phyloP scores from a whole-genome alignment of 164 flowering plant species.

The Kalanchoe fedtschenkoi region DNA sequence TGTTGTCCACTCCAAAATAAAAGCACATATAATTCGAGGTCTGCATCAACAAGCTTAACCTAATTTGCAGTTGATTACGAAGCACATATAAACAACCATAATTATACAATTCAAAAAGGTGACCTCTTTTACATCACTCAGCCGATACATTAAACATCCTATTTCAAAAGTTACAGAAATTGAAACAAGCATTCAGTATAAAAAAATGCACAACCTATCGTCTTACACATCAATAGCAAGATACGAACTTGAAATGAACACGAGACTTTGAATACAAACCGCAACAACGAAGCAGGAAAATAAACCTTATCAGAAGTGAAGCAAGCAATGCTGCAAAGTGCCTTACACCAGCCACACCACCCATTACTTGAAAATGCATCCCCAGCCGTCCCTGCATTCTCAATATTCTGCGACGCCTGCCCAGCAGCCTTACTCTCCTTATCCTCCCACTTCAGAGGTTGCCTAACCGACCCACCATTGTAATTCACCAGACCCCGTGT shows the following conservation, averaged over 20 bases:
- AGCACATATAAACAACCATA: not conserved
- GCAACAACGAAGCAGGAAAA: too few relatives aligned
- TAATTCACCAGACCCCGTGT: slow-evolving; percentile 86
- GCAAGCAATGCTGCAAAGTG: slow-evolving; percentile 71
- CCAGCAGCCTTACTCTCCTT: slow-evolving; percentile 32
- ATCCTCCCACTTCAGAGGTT: slow-evolving; percentile 51
- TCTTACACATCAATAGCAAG: not conserved
- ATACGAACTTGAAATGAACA: not conserved
- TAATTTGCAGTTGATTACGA: not conserved
- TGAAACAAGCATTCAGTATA: too few relatives aligned
- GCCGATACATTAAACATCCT: too few relatives aligned
- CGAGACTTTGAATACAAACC: too few relatives aligned
- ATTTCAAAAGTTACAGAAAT: too few relatives aligned
- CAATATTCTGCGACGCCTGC: slow-evolving; percentile 9
- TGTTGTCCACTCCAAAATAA: not conserved
- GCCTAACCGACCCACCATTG: slow-evolving; percentile 22
- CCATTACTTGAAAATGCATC: slow-evolving; percentile 20
- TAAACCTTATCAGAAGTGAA: slow-evolving; percentile 81
- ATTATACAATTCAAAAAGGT: not conserved
- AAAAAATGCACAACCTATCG: not conserved
- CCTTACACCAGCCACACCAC: slow-evolving; percentile 65
- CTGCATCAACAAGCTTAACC: not conserved
- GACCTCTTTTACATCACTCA: too few relatives aligned
- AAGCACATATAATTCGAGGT: not conserved
- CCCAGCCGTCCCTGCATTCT: slow-evolving; percentile 14